These are phyloP conservation scores for Hansenula sp. DNA, from an alignment of 1,139 yeast genomes.

Conservation along the genomic window DNA sequence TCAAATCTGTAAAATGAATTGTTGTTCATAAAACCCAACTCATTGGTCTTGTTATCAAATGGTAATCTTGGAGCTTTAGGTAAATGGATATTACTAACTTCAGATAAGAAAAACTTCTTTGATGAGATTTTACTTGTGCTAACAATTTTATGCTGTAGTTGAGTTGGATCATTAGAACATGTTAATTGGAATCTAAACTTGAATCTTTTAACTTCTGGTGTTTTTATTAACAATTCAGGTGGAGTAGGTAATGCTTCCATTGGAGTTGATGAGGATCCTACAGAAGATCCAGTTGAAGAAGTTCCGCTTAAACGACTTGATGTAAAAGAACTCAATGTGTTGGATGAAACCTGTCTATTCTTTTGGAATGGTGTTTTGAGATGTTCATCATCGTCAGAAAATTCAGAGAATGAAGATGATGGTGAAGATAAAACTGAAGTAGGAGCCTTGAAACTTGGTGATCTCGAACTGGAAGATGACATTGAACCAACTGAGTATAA, in stretches of 20 bases:
- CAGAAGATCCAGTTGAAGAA: constrained; percentile 12
- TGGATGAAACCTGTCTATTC: constrained; percentile 2
- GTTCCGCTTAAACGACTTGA: constrained; percentile 5
- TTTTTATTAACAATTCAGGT: constrained; percentile 39
- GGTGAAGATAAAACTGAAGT: constrained; percentile 13
- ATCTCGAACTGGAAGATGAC: constrained; percentile 3
- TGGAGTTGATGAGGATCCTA: constrained; percentile 13
- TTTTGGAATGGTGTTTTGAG: constrained; percentile 6
- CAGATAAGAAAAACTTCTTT: constrained; percentile 30
- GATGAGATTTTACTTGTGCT: constrained; percentile 16
- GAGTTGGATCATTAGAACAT: constrained; percentile 39
- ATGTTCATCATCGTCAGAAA: constrained; percentile 17
- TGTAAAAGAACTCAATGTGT: constrained; percentile 18
- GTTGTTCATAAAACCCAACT: constrained; percentile 5
- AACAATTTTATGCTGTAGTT: constrained; percentile 29
- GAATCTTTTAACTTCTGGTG: constrained; percentile 47
- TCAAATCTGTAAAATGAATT: constrained; percentile 10
- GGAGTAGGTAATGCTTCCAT: constrained; percentile 32
- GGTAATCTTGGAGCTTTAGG: constrained; percentile 8
- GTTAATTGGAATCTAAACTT: constrained; percentile 43
- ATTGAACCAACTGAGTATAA: constrained; percentile 5
- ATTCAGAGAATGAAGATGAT: constrained; percentile 18
- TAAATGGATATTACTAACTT: constrained; percentile 24
- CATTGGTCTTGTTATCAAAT: constrained; percentile 7
- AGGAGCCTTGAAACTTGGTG: constrained; percentile 6